Base-by-base conservation (phyloP, 2,329 filamentous ascomycete species). In the Cladophialophora psammophila region DNA sequence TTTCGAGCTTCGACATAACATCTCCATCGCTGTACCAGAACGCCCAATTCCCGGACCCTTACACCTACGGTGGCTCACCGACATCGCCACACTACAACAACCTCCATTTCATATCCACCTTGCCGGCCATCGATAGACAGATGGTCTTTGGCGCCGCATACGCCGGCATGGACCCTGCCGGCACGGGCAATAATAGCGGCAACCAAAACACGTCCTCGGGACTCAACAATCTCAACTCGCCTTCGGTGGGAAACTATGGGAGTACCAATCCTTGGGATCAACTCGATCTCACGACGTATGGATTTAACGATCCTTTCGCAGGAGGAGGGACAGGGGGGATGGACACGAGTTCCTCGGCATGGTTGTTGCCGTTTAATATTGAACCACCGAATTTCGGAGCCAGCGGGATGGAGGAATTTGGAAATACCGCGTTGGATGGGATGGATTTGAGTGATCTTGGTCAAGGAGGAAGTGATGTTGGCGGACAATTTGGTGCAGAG, bases 281-380 rank as follows among this genome's bases (percentile, higher is more conserved):
- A 31, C 34, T 72, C 7, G 69, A 71, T 48, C 13, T 67, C 57
- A 66, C 55, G 32, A 70, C 69, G 66, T 75, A 60, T 72, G 68
- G 68, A 13, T 62, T 65, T 15, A 64, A 63, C 34, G 69, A 68
- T 34, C 65, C 64, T 5, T 58, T 70, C 13, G 61, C 57, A 18
- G 57, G 57, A 12, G 66, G 69, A 38, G 65, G 66, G 5, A 55
- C 42, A 4, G 57, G 57, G 8, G 60, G 60, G 38, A 64, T 67
- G 66, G 69, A 69, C 52, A 67, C 60, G 12, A 60, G 66, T 31
- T 69, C 66, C 32, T 69, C 89, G 60, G 92, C 91, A 5, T 98
- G 94, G 92, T 96, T 96, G 78, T 89, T 96, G 82, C 93, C 94
- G 1, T 96, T 97, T 79, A 96, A 96, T 76, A 88, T 96, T 79